Conservation (phyloP, 192 early-diverging fungal genomes). For the Podila minutissima region DNA sequence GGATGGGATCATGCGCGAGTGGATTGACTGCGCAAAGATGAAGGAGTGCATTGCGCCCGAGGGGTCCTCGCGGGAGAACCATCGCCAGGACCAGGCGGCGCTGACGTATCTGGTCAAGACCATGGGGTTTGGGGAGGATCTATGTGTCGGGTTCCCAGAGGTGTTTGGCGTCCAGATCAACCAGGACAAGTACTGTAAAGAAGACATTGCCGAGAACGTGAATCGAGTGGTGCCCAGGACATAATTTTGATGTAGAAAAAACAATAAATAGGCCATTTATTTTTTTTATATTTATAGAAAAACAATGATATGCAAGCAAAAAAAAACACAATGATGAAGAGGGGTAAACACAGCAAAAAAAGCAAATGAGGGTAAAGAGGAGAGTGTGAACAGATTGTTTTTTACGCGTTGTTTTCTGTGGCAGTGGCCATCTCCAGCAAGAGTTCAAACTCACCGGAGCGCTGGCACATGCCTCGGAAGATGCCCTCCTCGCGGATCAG, state of each 20-base stretch:
- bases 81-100: slow-evolving; percentile 59
- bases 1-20: slow-evolving; percentile 53
- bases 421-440: slow-evolving; percentile 55
- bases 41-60: slow-evolving; percentile 63
- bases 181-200: slow-evolving; percentile 34
- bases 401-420: slow-evolving; percentile 9
- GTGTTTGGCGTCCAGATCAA: slow-evolving; percentile 34
- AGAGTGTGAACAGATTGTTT: background rate
- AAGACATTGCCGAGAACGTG: slow-evolving; percentile 13
- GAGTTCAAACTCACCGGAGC: slow-evolving; percentile 84
- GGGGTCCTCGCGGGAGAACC: slow-evolving; percentile 56
- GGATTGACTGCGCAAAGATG: slow-evolving; percentile 52
- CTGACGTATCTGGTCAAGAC: slow-evolving; percentile 58
- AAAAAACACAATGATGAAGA: background rate
- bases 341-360: background rate
- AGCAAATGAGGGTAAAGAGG: no score
- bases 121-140: slow-evolving; percentile 19
- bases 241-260: background rate
- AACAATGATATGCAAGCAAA: background rate
- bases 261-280: background rate
- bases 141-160: slow-evolving; percentile 27
- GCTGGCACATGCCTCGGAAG: slow-evolving; percentile 83
- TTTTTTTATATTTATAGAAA: background rate
- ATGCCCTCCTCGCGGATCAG: slow-evolving; percentile 68
- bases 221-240: slow-evolving; percentile 4